Conservation (phyloP, 768 basidiomycete species). For the Sistotremastrum niveocremeum region DNA sequence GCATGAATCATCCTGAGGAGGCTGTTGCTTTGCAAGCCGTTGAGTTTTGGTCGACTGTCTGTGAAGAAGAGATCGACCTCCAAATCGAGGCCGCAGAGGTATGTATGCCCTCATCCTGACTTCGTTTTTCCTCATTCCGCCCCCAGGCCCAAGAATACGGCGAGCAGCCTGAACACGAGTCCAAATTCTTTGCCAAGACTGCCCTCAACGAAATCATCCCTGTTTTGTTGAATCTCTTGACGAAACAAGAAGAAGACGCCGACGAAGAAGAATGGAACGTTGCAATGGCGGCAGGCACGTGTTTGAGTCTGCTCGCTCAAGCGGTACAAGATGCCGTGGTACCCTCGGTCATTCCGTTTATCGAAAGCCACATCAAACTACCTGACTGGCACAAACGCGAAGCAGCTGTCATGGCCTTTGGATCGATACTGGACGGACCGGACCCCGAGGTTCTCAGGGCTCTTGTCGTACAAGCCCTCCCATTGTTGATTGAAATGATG, state of each 20-base stretch:
- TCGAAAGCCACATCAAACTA: slow-evolving; percentile 87
- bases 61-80: slow-evolving; percentile 92
- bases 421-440: slow-evolving; percentile 93
- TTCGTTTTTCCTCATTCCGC: slow-evolving; percentile 3
- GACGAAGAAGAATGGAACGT: slow-evolving; percentile 99
- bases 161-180: slow-evolving; percentile 73
- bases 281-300: slow-evolving; percentile 92
- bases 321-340: slow-evolving; percentile 88
- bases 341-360: slow-evolving; percentile 90
- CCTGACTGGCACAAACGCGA: slow-evolving; percentile 93
- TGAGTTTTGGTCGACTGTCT: slow-evolving; percentile 99
- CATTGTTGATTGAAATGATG: slow-evolving; percentile 94
- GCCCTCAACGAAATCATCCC: slow-evolving; percentile 92
- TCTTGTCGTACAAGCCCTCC: slow-evolving; percentile 87
- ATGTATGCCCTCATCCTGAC: slow-evolving; percentile 8
- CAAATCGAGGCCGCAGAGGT: slow-evolving; percentile 88
- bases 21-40: slow-evolving; percentile 90
- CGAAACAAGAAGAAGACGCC: slow-evolving; percentile 90
- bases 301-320: slow-evolving; percentile 75
- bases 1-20: slow-evolving; percentile 91
- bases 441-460: slow-evolving; percentile 79
- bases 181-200: slow-evolving; percentile 84
- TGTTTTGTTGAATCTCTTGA: slow-evolving; percentile 77
- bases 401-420: slow-evolving; percentile 97
- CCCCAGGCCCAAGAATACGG: slow-evolving; percentile 77